Conservation (phyloP, 176 grass and related monocot genomes). For the Aegilops sharonensis region DNA sequence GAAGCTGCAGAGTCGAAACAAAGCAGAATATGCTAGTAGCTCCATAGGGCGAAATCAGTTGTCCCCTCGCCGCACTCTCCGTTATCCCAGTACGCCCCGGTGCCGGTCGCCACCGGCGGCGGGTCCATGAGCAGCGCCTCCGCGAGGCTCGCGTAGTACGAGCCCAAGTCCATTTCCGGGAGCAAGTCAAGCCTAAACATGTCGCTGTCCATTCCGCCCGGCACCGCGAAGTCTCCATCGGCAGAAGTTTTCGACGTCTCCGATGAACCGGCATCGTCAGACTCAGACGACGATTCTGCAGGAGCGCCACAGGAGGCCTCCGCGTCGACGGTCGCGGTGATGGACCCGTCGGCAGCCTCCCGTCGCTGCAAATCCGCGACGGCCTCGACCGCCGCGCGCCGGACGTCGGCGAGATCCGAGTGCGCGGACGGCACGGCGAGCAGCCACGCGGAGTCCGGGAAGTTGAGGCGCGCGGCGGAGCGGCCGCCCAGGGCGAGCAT, state of each 20-base stretch:
- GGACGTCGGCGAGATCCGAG: constrained; percentile 33
- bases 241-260: not conserved
- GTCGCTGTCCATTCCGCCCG: not conserved
- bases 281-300: not conserved
- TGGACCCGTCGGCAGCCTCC: not conserved
- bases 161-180: constrained; percentile 24
- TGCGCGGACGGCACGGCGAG: constrained; percentile 31
- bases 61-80: not conserved
- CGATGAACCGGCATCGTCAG: not conserved
- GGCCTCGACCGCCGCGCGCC: constrained; percentile 37
- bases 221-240: not conserved
- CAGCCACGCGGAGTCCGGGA: constrained; percentile 57
- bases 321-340: too few species aligned
- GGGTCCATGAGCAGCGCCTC: constrained; percentile 54
- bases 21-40: constrained; percentile 18
- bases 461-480: constrained; percentile 46
- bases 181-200: constrained; percentile 17
- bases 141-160: constrained; percentile 48
- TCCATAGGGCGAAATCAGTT: constrained; percentile 33
- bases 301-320: not conserved
- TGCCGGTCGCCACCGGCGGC: not conserved
- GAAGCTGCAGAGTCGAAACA: not conserved
- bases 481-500: constrained; percentile 41
- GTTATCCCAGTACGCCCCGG: constrained; percentile 5
- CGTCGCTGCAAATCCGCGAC: constrained; percentile 32